phyloP scores from a whole-genome alignment of 2,329 filamentous ascomycete species.

The Aplosporella prunicola region DNA sequence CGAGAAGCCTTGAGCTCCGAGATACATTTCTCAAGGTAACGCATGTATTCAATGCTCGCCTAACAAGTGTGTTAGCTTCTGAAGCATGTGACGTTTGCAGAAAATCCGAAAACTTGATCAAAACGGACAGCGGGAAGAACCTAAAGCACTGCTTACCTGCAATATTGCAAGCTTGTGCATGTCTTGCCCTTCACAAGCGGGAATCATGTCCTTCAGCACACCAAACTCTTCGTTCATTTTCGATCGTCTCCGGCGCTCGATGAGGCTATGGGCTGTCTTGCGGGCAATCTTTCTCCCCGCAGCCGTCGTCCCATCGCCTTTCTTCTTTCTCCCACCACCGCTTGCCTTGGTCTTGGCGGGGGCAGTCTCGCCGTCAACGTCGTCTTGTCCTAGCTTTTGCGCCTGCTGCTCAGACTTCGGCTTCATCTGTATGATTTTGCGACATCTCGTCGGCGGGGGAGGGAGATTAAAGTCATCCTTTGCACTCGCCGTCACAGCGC shows the following conservation, averaged over 20 bases:
- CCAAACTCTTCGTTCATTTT: conserved; percentile 99
- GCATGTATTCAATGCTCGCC: conserved; percentile 94
- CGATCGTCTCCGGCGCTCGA: conserved; percentile 77
- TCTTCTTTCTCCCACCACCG: conserved; percentile 52
- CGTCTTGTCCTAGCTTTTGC: conserved; percentile 3
- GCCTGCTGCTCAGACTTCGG: conserved; percentile 36
- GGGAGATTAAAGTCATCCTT: conserved; percentile 70
- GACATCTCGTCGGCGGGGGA: conserved; percentile 80
- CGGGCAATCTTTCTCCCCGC: conserved; percentile 90
- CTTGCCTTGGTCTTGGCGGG: conserved; percentile 16
- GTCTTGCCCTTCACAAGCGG: conserved; percentile 82
- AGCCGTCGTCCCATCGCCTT: conserved; percentile 58
- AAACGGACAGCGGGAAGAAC: no score
- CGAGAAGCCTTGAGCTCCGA: conserved; percentile 62
- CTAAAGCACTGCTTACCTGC: conserved; percentile 65
- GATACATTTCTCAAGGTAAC: conserved; percentile 86
- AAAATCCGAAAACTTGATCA: no score
- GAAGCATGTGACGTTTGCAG: no score
- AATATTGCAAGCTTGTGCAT: conserved; percentile 98
- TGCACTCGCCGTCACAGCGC: conserved; percentile 27
- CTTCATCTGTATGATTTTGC: conserved; percentile 99
- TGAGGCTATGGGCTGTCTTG: conserved; percentile 92
- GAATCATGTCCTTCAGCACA: conserved; percentile 88
- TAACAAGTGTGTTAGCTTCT: no score
- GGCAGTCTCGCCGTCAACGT: conserved; percentile 13